These are phyloP conservation scores for Neurospora cerealis DNA, from an alignment of 495 filamentous ascomycete species.

Conservation along the genomic window DNA sequence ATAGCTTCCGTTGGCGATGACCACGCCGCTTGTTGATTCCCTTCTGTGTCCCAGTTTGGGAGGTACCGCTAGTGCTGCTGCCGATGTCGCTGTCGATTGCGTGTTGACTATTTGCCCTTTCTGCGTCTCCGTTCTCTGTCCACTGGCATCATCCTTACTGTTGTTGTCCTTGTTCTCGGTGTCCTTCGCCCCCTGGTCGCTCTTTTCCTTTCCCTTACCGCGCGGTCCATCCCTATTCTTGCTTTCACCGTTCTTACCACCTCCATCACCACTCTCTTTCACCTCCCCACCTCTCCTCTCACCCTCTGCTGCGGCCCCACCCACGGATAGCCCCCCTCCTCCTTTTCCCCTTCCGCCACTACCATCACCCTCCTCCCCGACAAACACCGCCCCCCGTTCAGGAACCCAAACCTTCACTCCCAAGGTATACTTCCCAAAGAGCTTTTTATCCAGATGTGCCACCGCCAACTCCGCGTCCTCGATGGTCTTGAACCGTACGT, in stretches of 20 bases:
- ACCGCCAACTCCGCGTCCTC: background rate
- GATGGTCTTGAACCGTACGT: constrained; percentile 2
- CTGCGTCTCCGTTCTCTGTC: background rate
- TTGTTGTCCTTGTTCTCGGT: background rate
- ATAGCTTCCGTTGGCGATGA: background rate
- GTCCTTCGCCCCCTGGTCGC: background rate
- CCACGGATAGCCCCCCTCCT: background rate
- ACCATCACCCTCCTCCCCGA: background rate
- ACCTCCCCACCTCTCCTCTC: background rate
- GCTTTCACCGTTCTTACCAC: background rate
- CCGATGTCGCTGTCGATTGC: background rate
- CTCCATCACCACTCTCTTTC: background rate
- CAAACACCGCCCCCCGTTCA: background rate
- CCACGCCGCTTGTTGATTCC: background rate
- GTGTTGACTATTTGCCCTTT: background rate
- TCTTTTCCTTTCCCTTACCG: background rate
- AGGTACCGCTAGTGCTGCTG: background rate
- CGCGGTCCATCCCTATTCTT: background rate
- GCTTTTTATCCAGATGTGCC: background rate
- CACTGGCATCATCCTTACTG: background rate
- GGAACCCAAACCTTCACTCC: background rate
- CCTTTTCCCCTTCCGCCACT: background rate
- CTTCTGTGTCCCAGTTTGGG: background rate
- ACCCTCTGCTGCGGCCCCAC: background rate
- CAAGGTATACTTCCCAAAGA: background rate